Conservation (phyloP, 495 filamentous ascomycete species). For the Thozetella sp. region DNA sequence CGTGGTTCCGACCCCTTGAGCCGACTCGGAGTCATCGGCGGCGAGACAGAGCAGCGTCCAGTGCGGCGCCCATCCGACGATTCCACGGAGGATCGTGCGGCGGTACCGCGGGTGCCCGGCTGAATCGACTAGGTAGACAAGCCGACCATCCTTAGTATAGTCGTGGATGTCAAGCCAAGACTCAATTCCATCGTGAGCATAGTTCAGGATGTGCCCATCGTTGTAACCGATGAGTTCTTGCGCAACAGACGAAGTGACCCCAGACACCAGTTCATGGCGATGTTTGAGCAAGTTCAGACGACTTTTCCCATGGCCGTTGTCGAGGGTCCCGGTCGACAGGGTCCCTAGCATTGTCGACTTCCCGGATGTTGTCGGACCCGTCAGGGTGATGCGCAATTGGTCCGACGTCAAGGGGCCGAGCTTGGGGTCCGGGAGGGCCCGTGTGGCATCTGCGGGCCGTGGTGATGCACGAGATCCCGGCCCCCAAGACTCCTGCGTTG, state of each 20-base stretch:
- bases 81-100: conserved; percentile 80
- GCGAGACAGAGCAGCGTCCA: conserved; percentile 89
- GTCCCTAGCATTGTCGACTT: conserved; percentile 92
- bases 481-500: conserved; percentile 2
- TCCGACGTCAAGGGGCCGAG: conserved; percentile 50
- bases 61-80: conserved; percentile 96
- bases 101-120: conserved; percentile 87
- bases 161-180: conserved; percentile 94
- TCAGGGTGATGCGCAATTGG: conserved; percentile 89
- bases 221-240: conserved; percentile 91
- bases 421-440: conserved; percentile 19
- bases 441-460: conserved; percentile 10
- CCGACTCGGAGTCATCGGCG: conserved; percentile 67
- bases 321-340: conserved; percentile 80
- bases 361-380: conserved; percentile 88
- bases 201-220: conserved; percentile 75
- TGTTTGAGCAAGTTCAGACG: conserved; percentile 87
- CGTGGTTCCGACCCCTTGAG: conserved; percentile 33
- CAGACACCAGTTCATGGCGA: conserved; percentile 89
- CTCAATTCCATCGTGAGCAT: conserved; percentile 80
- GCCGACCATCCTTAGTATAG: conserved; percentile 68
- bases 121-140: conserved; percentile 88
- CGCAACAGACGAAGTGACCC: conserved; percentile 89
- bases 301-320: conserved; percentile 91
- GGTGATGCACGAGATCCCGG: conserved; percentile 6